Evolutionary conservation across 2,329 filamentous ascomycete species (phyloP).

Genomic region (Fusarium phyllophilum): DNA sequence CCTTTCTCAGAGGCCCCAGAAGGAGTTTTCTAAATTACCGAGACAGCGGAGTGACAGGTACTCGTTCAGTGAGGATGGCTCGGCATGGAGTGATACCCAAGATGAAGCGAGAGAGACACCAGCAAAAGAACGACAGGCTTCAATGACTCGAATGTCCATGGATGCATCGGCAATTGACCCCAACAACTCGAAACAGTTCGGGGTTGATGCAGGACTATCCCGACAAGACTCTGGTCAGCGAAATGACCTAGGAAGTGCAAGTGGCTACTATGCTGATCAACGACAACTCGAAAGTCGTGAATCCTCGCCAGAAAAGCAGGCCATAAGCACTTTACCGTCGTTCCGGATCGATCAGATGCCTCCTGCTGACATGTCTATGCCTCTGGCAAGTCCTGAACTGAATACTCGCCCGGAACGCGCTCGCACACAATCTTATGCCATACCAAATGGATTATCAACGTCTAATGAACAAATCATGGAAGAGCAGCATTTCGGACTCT

Average conservation of each 20-base stretch:
- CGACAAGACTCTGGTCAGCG: conserved; percentile 25
- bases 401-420: conserved; percentile 30
- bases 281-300: conserved; percentile 36
- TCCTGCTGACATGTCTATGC: conserved; percentile 35
- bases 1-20: conserved; percentile 40
- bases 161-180: conserved; percentile 13
- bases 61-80: conserved; percentile 44
- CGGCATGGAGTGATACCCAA: conserved; percentile 44
- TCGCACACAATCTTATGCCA: conserved; percentile 35
- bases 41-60: conserved; percentile 37
- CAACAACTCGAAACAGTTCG: conserved; percentile 2
- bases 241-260: conserved; percentile 20
- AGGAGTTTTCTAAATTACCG: conserved; percentile 39
- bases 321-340: conserved; percentile 25
- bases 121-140: conserved; percentile 21
- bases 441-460: conserved; percentile 36
- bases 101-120: conserved; percentile 40
- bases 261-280: conserved; percentile 34
- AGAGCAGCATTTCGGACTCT: conserved; percentile 43
- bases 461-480: conserved; percentile 38
- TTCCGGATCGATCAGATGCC: conserved; percentile 38
- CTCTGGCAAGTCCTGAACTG: conserved; percentile 36
- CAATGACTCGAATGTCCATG: conserved; percentile 14
- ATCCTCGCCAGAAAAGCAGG: conserved; percentile 38
- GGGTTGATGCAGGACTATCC: conserved; percentile 4